phyloP scores from a whole-genome alignment of 2,329 filamentous ascomycete species.

The Clonostachys solani region DNA sequence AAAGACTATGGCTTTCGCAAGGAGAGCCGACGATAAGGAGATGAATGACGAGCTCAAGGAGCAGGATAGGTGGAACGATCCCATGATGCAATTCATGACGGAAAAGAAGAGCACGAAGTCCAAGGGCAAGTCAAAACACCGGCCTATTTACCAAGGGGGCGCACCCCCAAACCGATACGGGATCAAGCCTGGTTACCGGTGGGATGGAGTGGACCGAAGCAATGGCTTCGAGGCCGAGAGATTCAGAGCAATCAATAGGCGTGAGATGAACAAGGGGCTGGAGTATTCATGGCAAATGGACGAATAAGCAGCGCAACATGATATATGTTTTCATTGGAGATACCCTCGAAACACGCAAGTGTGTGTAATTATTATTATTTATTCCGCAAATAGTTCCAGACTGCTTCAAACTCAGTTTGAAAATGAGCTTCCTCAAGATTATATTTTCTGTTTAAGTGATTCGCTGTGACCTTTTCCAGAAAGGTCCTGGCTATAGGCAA shows the following conservation, averaged over 20 bases:
- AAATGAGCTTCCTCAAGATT: no score
- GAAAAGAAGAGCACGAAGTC: slow-evolving; percentile 31
- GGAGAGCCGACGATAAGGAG: slow-evolving; percentile 77
- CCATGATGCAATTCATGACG: slow-evolving; percentile 75
- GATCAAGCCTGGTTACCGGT: slow-evolving; percentile 86
- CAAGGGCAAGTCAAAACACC: slow-evolving; percentile 32
- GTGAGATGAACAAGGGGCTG: slow-evolving; percentile 71
- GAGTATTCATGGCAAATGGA: slow-evolving; percentile 98
- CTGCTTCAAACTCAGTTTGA: no score
- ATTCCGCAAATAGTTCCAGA: neutral
- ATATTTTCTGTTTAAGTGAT: no score
- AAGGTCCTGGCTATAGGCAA: no score
- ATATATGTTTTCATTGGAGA: neutral
- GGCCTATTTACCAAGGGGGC: slow-evolving; percentile 72
- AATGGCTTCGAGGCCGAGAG: slow-evolving; percentile 93
- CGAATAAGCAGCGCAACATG: slow-evolving; percentile 45
- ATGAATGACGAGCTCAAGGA: slow-evolving; percentile 82
- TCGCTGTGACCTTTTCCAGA: no score
- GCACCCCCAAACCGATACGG: slow-evolving; percentile 90
- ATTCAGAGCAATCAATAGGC: slow-evolving; percentile 81
- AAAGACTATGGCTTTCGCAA: slow-evolving; percentile 73
- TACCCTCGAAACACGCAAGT: neutral
- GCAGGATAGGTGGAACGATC: slow-evolving; percentile 85
- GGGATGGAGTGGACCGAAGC: slow-evolving; percentile 93
- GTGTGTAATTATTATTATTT: neutral